Conservation (phyloP, 2,329 filamentous ascomycete genomes). For the Incumbomyces lentus region DNA sequence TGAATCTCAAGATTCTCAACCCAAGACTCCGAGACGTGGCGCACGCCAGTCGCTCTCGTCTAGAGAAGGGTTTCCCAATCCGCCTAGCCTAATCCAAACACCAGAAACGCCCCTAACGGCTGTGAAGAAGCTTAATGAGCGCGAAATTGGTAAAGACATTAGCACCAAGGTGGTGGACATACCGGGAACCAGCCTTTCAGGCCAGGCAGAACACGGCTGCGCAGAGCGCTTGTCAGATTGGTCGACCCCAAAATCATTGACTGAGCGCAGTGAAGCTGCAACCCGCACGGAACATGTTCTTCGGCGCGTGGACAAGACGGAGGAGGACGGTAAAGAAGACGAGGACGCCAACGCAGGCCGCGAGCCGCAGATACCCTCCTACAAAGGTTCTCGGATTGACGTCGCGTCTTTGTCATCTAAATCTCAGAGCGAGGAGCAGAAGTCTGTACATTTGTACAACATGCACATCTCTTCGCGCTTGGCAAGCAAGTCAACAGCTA, state of each 20-base stretch:
- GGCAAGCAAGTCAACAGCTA: conserved; percentile 14
- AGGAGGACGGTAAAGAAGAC: not conserved
- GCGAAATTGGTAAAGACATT: not conserved
- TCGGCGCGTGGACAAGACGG: not conserved
- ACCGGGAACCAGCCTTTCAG: not conserved
- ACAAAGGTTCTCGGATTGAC: not conserved
- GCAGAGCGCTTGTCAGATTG: not conserved
- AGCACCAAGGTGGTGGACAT: not conserved
- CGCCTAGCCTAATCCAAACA: not conserved
- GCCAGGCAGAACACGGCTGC: not conserved
- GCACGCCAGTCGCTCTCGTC: not conserved
- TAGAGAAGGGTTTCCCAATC: not conserved
- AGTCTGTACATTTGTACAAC: conserved; percentile 20
- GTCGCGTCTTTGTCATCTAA: conserved; percentile 1
- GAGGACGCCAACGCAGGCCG: not conserved
- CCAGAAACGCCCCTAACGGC: not conserved
- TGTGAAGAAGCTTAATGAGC: not conserved
- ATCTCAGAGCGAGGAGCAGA: conserved; percentile 6
- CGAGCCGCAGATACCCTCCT: not conserved
- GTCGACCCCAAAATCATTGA: not conserved
- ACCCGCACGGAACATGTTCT: not conserved
- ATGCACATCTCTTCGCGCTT: conserved; percentile 22
- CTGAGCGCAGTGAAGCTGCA: not conserved
- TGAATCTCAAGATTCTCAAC: not conserved
- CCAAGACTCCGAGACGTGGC: not conserved